phyloP scores from a whole-genome alignment of 2,329 filamentous ascomycete species.

The Arachnomyces sp. region DNA sequence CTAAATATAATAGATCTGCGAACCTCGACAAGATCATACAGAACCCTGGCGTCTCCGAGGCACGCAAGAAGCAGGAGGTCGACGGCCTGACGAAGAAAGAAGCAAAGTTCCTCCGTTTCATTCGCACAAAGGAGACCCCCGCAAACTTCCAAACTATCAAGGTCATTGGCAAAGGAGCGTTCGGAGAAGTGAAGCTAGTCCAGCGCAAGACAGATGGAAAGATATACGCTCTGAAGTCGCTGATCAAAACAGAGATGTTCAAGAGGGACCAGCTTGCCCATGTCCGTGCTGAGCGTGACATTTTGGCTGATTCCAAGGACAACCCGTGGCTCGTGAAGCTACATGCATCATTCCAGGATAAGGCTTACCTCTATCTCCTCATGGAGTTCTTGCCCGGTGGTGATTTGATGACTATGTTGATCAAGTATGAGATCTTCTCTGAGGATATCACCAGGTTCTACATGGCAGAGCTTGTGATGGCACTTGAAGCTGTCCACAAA shows the following conservation, averaged over 20 bases:
- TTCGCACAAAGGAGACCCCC: slow-evolving; percentile 85
- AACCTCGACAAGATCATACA: slow-evolving; percentile 81
- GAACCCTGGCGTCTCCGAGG: slow-evolving; percentile 64
- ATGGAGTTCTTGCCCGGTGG: slow-evolving; percentile 99
- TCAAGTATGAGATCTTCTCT: slow-evolving; percentile 99
- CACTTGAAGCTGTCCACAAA: slow-evolving; percentile 98
- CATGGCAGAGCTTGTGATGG: slow-evolving; percentile 94
- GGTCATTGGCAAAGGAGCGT: slow-evolving; percentile 97
- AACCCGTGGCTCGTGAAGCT: slow-evolving; percentile 99
- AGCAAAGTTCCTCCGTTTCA: slow-evolving; percentile 84
- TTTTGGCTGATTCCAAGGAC: slow-evolving; percentile 89
- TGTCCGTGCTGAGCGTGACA: slow-evolving; percentile 94
- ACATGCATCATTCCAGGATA: slow-evolving; percentile 95
- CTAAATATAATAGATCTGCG: slow-evolving; percentile 61
- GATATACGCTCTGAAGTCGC: slow-evolving; percentile 95
- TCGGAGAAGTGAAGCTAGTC: slow-evolving; percentile 95
- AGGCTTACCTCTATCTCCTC: slow-evolving; percentile 93
- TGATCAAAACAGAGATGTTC: slow-evolving; percentile 99
- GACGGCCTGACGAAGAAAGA: slow-evolving; percentile 79
- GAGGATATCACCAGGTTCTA: slow-evolving; percentile 99
- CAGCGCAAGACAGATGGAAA: slow-evolving; percentile 94
- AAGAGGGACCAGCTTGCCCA: slow-evolving; percentile 98
- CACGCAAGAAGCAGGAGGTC: slow-evolving; percentile 75
- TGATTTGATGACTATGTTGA: slow-evolving; percentile 99
- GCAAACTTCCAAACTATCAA: slow-evolving; percentile 95